Percentiles rank a stretch among this genome's conserved stretches.
phyloP scores from a whole-genome alignment of 169 alveolate genomes.

The Plasmodium cynomolgi region DNA sequence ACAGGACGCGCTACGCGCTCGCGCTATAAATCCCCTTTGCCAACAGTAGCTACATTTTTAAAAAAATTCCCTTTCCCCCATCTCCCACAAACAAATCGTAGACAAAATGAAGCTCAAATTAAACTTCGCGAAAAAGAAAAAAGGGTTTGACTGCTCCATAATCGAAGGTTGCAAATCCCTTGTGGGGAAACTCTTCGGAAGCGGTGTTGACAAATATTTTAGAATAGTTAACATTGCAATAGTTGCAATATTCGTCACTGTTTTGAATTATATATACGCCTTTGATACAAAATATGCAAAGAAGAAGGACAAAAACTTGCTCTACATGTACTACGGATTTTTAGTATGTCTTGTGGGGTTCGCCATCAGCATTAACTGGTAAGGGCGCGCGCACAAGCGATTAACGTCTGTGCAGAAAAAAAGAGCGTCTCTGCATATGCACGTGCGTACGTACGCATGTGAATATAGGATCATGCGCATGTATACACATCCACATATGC shows the following conservation, averaged over 20 bases:
- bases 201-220: conserved; percentile 46
- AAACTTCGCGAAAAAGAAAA: conserved; percentile 28
- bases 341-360: conserved; percentile 50
- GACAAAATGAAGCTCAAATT: conserved; percentile 47
- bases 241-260: conserved; percentile 18
- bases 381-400: background rate
- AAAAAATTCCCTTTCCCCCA: background rate
- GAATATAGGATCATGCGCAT: background rate
- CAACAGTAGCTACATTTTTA: background rate
- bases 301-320: background rate
- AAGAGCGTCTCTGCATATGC: background rate
- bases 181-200: conserved; percentile 19
- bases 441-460: background rate
- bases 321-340: conserved; percentile 62
- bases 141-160: conserved; percentile 15
- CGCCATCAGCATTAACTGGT: conserved; percentile 63
- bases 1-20: background rate
- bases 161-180: background rate
- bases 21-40: background rate
- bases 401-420: background rate
- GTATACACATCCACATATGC: background rate
- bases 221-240: conserved; percentile 15
- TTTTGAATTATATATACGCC: conserved; percentile 24
- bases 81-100: background rate
- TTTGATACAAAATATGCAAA: background rate